Conservation (phyloP, 2,329 filamentous ascomycete species). For the Nemania sp. region DNA sequence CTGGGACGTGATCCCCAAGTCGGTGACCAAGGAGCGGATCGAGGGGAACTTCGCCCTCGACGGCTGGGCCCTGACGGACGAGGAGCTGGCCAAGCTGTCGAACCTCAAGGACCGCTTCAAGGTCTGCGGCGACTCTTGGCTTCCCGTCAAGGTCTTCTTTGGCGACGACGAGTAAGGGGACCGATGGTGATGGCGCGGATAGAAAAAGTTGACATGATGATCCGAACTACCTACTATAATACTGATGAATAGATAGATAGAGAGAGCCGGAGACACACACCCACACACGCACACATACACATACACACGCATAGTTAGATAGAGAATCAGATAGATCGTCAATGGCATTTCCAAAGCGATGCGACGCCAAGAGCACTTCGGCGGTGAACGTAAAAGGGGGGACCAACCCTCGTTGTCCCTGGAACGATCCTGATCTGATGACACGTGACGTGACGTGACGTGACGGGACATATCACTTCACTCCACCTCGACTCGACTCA, state of each 20-base stretch:
- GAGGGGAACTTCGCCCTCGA: conserved; percentile 75
- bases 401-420: too few relatives aligned
- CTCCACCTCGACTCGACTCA: too few relatives aligned
- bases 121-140: conserved; percentile 75
- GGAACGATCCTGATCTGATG: too few relatives aligned
- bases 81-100: conserved; percentile 72
- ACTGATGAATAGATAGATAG: conserved; percentile 7
- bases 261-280: not conserved
- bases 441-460: too few relatives aligned
- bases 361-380: not conserved
- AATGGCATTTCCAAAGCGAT: conserved; percentile 9
- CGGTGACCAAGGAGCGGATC: conserved; percentile 73
- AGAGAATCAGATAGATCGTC: not conserved
- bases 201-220: not conserved
- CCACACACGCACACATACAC: too few relatives aligned
- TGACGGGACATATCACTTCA: too few relatives aligned
- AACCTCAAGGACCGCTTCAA: conserved; percentile 77
- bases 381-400: too few relatives aligned
- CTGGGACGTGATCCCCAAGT: conserved; percentile 86
- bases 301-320: not conserved
- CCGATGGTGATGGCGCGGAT: not conserved
- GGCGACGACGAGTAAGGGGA: conserved; percentile 72
- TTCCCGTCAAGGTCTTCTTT: conserved; percentile 81
- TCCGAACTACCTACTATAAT: conserved; percentile 3
- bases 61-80: conserved; percentile 72